Conservation (phyloP, 2,329 filamentous ascomycete genomes). For the Hymenoscyphus salicellus region DNA sequence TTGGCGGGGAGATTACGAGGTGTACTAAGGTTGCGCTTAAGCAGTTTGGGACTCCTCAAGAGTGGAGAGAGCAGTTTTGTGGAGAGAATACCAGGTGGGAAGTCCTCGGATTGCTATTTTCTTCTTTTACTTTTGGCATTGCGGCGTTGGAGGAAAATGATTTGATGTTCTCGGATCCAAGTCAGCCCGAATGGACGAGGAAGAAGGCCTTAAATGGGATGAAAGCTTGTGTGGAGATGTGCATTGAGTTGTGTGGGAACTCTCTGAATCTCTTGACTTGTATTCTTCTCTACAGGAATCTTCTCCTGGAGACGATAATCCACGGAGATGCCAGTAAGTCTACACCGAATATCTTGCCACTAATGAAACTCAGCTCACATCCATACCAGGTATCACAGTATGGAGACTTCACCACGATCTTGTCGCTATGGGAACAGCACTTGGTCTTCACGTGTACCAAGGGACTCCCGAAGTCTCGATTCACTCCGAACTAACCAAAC, state of each 20-base stretch:
- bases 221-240: conserved; percentile 19
- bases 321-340: conserved; percentile 20
- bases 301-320: conserved; percentile 20
- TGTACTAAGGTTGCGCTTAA: conserved; percentile 5
- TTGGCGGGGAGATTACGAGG: conserved; percentile 14
- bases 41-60: conserved; percentile 8
- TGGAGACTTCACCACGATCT: conserved; percentile 25
- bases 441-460: conserved; percentile 22
- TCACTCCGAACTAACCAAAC: conserved; percentile 20
- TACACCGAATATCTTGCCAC: not conserved
- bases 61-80: conserved; percentile 19
- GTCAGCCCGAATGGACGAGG: not conserved
- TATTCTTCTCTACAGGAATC: conserved; percentile 20
- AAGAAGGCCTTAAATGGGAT: conserved; percentile 14
- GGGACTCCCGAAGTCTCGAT: conserved; percentile 13
- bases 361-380: not conserved
- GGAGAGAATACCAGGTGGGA: conserved; percentile 23
- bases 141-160: conserved; percentile 14
- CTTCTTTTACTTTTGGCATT: conserved; percentile 10
- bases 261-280: conserved; percentile 15
- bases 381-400: conserved; percentile 14
- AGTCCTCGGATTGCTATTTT: conserved; percentile 19
- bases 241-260: conserved; percentile 18
- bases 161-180: conserved; percentile 5
- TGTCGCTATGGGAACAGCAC: conserved; percentile 18